Percentiles rank a stretch among this genome's conserved stretches.
phyloP scores from a whole-genome alignment of 2,329 filamentous ascomycete species.

The Onygena corvina region DNA sequence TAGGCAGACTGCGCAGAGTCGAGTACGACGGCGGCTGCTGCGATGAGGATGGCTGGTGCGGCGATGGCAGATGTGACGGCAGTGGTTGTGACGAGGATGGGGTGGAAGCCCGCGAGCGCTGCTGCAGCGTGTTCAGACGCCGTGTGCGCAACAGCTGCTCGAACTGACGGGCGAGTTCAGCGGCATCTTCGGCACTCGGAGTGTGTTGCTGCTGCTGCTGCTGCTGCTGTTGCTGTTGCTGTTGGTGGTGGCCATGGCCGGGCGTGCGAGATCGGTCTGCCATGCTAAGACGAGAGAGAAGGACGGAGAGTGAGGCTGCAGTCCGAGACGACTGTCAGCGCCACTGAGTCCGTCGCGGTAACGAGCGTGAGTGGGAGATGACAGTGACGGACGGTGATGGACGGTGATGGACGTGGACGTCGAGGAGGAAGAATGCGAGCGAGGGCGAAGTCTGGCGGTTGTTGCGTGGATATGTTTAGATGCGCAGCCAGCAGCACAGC shows the following conservation, averaged over 20 bases:
- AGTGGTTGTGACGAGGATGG: constrained; percentile 41
- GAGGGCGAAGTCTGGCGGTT: neutral
- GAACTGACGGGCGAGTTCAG: constrained; percentile 69
- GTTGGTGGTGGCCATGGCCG: constrained; percentile 8
- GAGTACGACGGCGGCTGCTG: constrained; percentile 48
- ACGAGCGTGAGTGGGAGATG: constrained; percentile 8
- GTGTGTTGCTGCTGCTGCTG: neutral
- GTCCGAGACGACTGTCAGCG: constrained; percentile 14
- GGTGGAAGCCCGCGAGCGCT: constrained; percentile 47
- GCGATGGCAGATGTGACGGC: constrained; percentile 13
- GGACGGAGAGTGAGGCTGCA: constrained; percentile 8
- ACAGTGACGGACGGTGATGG: constrained; percentile 14
- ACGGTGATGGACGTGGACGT: constrained; percentile 18
- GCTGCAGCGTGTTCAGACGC: constrained; percentile 71
- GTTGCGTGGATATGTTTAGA: constrained; percentile 29
- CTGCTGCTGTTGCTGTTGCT: neutral
- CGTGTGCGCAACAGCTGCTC: constrained; percentile 76
- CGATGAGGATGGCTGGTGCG: constrained; percentile 17
- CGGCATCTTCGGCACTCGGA: constrained; percentile 57
- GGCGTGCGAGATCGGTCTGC: constrained; percentile 1
- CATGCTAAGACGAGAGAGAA: constrained; percentile 6
- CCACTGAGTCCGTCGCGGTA: neutral
- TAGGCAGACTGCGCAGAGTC: constrained; percentile 52
- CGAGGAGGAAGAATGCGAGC: constrained; percentile 9
- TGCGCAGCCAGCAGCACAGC: constrained; percentile 7